Conservation (phyloP, 495 filamentous ascomycete species). For the Friedmanniomyces simplex region DNA sequence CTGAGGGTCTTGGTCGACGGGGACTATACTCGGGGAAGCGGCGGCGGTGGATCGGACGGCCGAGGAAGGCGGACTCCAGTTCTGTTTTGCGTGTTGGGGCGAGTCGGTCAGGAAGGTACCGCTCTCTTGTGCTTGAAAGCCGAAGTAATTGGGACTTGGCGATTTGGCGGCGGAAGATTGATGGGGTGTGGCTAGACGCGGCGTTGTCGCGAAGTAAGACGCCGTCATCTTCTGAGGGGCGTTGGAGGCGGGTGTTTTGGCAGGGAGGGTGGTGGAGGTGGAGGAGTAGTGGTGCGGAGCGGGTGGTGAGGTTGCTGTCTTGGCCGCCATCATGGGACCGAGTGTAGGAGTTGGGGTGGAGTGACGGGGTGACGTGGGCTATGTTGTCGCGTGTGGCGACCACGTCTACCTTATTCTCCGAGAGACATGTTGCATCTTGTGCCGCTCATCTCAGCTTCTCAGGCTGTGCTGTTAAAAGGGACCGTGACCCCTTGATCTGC, state of each 20-base stretch:
- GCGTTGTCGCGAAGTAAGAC: not conserved
- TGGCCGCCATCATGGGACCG: not conserved
- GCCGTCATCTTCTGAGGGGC: not conserved
- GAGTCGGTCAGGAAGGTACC: slow-evolving; percentile 6
- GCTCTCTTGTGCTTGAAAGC: slow-evolving; percentile 7
- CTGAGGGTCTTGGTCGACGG: slow-evolving; percentile 62
- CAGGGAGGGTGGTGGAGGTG: not conserved
- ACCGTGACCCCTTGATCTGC: too few species aligned
- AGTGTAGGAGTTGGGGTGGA: not conserved
- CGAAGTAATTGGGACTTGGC: slow-evolving; percentile 22
- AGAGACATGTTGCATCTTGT: too few species aligned
- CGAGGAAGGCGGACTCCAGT: slow-evolving; percentile 62
- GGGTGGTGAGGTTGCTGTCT: not conserved
- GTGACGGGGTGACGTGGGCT: too few species aligned
- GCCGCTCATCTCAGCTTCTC: too few species aligned
- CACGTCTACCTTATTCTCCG: too few species aligned
- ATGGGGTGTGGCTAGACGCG: not conserved
- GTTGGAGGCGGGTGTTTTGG: not conserved
- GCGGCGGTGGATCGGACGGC: slow-evolving; percentile 57
- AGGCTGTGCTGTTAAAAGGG: too few species aligned
- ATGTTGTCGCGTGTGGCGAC: too few species aligned
- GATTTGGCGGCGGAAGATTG: not conserved
- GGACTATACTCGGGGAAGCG: slow-evolving; percentile 56
- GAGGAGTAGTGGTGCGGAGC: not conserved
- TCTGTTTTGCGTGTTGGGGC: slow-evolving; percentile 45